Conservation (phyloP, 2,329 filamentous ascomycete species). For the Didymella glomerata region DNA sequence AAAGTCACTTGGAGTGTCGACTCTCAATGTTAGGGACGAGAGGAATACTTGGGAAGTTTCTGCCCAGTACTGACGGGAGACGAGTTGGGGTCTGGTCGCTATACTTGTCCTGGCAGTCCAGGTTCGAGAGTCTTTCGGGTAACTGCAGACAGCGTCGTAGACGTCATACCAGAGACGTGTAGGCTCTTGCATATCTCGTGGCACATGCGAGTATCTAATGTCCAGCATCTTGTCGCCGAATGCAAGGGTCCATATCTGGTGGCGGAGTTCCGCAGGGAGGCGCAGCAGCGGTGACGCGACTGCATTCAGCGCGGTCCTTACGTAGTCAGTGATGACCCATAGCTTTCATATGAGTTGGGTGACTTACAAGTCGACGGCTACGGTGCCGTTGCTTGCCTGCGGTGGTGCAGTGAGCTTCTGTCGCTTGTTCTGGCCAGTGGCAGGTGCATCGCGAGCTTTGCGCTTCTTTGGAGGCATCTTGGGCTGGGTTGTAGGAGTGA, state of each 20-base stretch:
- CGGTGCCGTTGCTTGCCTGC: neutral
- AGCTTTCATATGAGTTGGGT: neutral
- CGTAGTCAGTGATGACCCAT: neutral
- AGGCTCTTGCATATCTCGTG: no score
- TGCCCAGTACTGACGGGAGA: conserved; percentile 6
- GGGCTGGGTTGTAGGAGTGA: neutral
- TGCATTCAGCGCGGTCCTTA: neutral
- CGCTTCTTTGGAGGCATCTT: conserved; percentile 1
- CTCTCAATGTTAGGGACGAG: neutral
- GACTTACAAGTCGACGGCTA: neutral
- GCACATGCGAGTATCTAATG: no score
- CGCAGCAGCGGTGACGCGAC: conserved; percentile 4
- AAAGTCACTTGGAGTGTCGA: neutral
- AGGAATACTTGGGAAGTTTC: neutral
- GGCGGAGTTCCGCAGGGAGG: conserved; percentile 9
- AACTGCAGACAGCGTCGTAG: no score
- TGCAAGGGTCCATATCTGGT: neutral
- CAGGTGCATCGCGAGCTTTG: neutral
- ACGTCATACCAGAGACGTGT: no score
- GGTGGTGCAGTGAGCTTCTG: neutral
- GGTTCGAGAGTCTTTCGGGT: no score
- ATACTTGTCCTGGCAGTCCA: no score
- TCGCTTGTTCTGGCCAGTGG: neutral
- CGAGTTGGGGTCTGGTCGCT: neutral
- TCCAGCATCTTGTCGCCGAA: neutral